Percentiles rank a stretch among this genome's conserved stretches.
These are phyloP conservation scores for Euphorbia pulcherrima DNA, from an alignment of 345 rosid species.

Conservation along the genomic window DNA sequence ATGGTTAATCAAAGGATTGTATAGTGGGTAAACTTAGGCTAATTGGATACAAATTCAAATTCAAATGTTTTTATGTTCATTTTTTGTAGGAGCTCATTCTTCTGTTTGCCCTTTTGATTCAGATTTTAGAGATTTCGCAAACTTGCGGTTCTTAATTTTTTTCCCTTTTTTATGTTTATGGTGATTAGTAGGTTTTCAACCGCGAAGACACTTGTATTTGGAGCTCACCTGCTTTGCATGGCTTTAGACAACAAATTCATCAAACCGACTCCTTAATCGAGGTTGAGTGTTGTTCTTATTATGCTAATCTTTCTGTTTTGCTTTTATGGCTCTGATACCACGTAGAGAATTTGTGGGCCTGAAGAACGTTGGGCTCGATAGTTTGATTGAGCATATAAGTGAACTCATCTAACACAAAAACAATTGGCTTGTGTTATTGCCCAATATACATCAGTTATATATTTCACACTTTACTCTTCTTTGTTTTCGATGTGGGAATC, in stretches of 20 bases:
- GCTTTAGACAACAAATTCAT: slow-evolving; percentile 45
- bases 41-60: not conserved
- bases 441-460: too few species aligned
- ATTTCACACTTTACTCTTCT: too few species aligned
- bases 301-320: not conserved
- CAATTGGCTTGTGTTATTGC: too few species aligned
- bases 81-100: not conserved
- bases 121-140: not conserved
- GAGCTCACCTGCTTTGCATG: slow-evolving; percentile 40
- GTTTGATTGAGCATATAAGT: too few species aligned
- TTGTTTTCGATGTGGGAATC: too few species aligned
- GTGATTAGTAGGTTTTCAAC: slow-evolving; percentile 64
- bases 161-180: slow-evolving; percentile 33
- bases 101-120: not conserved
- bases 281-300: slow-evolving; percentile 34
- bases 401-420: too few species aligned
- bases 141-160: not conserved
- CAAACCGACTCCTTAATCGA: slow-evolving; percentile 67
- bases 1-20: not conserved
- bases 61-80: not conserved
- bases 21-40: not conserved
- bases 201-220: slow-evolving; percentile 47
- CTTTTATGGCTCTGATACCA: not conserved
- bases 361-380: too few species aligned
- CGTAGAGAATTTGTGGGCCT: too few species aligned